A percentile compares a stretch with the other conserved stretches of the same genome.
Conservation (phyloP, 176 grass and related monocot genomes). For the Musa schizocarpa region DNA sequence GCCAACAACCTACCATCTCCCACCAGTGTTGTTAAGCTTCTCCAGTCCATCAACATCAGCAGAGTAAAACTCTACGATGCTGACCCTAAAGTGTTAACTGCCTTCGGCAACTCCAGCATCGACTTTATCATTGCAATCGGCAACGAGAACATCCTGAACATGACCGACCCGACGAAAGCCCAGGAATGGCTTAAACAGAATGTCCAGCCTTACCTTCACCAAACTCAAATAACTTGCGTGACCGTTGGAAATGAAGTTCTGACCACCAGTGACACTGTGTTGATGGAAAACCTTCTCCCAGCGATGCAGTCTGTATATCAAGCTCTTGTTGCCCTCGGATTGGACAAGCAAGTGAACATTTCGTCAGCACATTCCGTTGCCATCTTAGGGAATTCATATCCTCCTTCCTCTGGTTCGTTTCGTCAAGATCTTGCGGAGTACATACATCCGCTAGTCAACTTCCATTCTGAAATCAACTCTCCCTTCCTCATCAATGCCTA, state of each 20-base stretch:
- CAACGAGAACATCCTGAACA: neutral
- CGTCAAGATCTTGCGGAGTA: neutral
- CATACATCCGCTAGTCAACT: slow-evolving; percentile 2
- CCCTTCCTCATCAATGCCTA: slow-evolving; percentile 18
- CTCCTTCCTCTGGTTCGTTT: slow-evolving; percentile 8
- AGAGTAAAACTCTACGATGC: neutral
- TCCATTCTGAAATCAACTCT: slow-evolving; percentile 6
- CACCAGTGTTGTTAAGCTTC: neutral
- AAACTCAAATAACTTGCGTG: neutral
- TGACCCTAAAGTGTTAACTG: neutral
- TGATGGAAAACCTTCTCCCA: neutral
- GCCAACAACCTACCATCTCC: neutral
- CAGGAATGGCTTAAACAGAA: neutral
- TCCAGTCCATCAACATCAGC: slow-evolving; percentile 1
- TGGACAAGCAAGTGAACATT: slow-evolving; percentile 5
- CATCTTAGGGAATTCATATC: slow-evolving; percentile 7
- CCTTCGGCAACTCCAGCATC: neutral
- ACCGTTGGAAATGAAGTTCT: neutral
- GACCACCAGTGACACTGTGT: neutral
- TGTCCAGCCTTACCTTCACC: neutral
- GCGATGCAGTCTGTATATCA: neutral
- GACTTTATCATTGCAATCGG: neutral
- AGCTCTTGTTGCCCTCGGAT: slow-evolving; percentile 1
- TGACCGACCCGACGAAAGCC: neutral
- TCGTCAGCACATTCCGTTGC: slow-evolving; percentile 3